Evolutionary conservation across 768 basidiomycete genomes (phyloP), one percentile per base, ranked within the genome.

Genomic region (Naganishia kalamii): DNA sequence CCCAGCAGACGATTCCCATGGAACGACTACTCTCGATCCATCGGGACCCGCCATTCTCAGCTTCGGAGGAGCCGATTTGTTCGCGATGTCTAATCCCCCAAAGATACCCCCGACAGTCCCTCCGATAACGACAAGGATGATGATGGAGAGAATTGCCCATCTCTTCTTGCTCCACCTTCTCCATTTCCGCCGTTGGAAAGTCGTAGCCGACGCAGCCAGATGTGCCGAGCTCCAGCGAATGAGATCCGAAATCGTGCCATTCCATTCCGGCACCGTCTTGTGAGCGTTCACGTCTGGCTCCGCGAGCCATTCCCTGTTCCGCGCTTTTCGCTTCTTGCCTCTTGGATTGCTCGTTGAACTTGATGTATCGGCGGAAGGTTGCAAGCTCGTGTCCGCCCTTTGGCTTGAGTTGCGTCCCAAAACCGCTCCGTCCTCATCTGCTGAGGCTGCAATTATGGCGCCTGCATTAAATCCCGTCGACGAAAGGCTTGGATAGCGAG

Each of bases 71-170:
- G 37, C 41, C 33, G 54, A 59, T 32, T 60, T 48, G 12, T 23
- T n/a, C 13, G 37, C 66, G n/a, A 68, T 23, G 3, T 41, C 19
- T 7, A 68, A 37, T 2, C 66, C 66, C 23, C 66, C 66, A 32
- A 68, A 50, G 7, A 68, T 52, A 21, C 66, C 66, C 19, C 66
- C 66, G 8, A 63, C 48, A 19, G 41, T 46, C 5, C 62, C 62
- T 2, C 62, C 51, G 11, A 63, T 37, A 19, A 68, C 10, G 0
- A 63, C 17, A 21, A 44, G 8, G 27, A 47, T 19, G 11, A 64
- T 52, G 1, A 52, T 30, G 25, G 37, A 41, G 27, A 44, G 25
- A 12, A 54, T 23, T 12, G 43, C 17, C 63, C 63, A 64, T 19
- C 19, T 52, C 63, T 54, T 64, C 51, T 41, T 54, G 19, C 44